Evolutionary conservation across 225 moss, liverwort and hornwort species (phyloP), one percentile per base, ranked within the genome.

Genomic region (Physcomitrellopsis africana): DNA sequence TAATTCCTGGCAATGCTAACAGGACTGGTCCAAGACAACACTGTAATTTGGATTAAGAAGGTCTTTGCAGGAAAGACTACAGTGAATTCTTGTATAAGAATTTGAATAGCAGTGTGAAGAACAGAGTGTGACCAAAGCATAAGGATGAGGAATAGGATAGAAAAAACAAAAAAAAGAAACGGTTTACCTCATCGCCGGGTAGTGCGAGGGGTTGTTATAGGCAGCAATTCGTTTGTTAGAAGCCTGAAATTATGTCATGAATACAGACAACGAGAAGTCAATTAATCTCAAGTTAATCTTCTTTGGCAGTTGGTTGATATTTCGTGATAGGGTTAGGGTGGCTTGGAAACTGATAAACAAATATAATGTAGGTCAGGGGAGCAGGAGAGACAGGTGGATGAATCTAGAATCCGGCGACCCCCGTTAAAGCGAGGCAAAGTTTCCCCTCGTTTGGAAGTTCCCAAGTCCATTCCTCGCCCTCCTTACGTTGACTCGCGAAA

Each of bases 371-470:
- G 97, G 81, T 73, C 55, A 75, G 97, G 75, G 63, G 76, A 89
- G 67, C 87, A 89, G 63, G 83, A 84, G 64, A 77, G 79, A 47
- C 80, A 78, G 69, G 76, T 67, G 68, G 83, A 87, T 37, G 76
- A 82, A 57, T 83, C 75, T 58, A 58, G 66, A 18, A 62, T 68
- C 22, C 68, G 47, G 49, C 89, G 91, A 43, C 87, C 84, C 47
- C 82, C 58, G 67, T 68, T 99, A 76, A 82, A 87, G 82, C 83
- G 84, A 75, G 93, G 97, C 76, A 81, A 76, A 80, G 93, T 93
- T 37, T 92, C 93, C 16, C 85, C 93, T 75, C 86, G 89, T 58
- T 75, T 95, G 79, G 81, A 86, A 26, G 97, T 95, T 52, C 97
- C 95, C 20, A 83, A 82, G 67, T 63, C 80, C 62, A 92, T 99